These are phyloP conservation scores for Venustampulla echinocandica DNA, from an alignment of 495 filamentous ascomycete species.

Conservation along the genomic window DNA sequence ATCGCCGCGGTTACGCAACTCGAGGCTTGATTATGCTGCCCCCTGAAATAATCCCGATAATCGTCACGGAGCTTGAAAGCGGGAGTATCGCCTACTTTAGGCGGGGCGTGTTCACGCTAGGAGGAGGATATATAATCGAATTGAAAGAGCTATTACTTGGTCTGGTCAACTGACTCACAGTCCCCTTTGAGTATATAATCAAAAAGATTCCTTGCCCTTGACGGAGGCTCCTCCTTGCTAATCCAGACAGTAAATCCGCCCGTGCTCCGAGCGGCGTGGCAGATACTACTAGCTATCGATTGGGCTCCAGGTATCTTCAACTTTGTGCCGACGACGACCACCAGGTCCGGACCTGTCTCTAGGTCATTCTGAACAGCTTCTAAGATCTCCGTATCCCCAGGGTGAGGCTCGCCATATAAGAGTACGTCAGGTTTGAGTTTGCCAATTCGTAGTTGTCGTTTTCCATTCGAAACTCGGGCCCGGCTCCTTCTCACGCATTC, in stretches of 20 bases:
- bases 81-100: too few relatives aligned
- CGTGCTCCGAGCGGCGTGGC: slow-evolving; percentile 5
- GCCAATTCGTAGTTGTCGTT: slow-evolving; percentile 9
- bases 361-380: slow-evolving; percentile 12
- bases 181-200: slow-evolving; percentile 14
- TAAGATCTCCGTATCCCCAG: slow-evolving; percentile 13
- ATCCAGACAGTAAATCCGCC: slow-evolving; percentile 13
- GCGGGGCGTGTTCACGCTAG: too few relatives aligned
- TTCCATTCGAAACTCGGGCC: slow-evolving; percentile 12
- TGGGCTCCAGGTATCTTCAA: slow-evolving; percentile 9
- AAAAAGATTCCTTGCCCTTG: slow-evolving; percentile 9
- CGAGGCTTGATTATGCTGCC: too few relatives aligned
- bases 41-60: too few relatives aligned
- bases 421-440: slow-evolving; percentile 14
- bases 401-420: slow-evolving; percentile 15
- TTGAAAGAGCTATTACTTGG: too few relatives aligned
- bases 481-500: slow-evolving; percentile 12
- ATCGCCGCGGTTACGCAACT: too few relatives aligned
- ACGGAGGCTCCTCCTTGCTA: slow-evolving; percentile 10
- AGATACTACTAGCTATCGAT: slow-evolving; percentile 10
- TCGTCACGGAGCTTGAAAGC: too few relatives aligned
- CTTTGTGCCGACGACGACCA: slow-evolving; percentile 12
- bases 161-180: too few relatives aligned
- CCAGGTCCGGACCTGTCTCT: slow-evolving; percentile 8
- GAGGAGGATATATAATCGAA: too few relatives aligned